Percentiles rank a stretch among this genome's conserved stretches.
Evolutionary conservation across 2,329 filamentous ascomycete species (phyloP).

Genomic region (Aschersonia sp.): DNA sequence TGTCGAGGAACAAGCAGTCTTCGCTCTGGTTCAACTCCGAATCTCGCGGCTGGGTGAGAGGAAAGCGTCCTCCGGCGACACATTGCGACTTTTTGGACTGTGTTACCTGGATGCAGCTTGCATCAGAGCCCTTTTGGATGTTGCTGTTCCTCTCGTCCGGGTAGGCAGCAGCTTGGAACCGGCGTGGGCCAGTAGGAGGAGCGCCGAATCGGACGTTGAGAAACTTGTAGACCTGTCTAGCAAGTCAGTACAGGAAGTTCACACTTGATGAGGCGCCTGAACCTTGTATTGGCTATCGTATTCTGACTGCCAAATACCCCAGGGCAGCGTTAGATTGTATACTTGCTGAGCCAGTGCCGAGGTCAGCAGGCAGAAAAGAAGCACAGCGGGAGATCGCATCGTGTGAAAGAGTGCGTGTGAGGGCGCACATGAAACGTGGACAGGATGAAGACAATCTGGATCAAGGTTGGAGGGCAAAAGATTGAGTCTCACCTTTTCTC

Average conservation of each 20-base stretch:
- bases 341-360: background rate
- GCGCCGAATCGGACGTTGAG: background rate
- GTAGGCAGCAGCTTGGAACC: background rate
- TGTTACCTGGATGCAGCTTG: too few relatives aligned
- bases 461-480: background rate
- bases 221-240: background rate
- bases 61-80: too few relatives aligned
- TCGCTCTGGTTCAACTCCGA: constrained; percentile 14
- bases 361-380: background rate
- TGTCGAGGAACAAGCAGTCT: constrained; percentile 34
- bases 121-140: too few relatives aligned
- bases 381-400: background rate
- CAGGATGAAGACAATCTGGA: background rate
- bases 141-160: background rate
- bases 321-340: background rate
- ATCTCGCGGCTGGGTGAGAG: background rate
- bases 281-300: background rate
- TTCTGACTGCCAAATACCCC: background rate
- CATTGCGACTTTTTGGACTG: too few relatives aligned
- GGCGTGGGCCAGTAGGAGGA: background rate
- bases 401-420: background rate
- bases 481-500: background rate
- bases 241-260: background rate
- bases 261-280: background rate
- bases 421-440: background rate